Evolutionary conservation across 2,329 filamentous ascomycete species (phyloP).

Genomic region (Beauveria australis): DNA sequence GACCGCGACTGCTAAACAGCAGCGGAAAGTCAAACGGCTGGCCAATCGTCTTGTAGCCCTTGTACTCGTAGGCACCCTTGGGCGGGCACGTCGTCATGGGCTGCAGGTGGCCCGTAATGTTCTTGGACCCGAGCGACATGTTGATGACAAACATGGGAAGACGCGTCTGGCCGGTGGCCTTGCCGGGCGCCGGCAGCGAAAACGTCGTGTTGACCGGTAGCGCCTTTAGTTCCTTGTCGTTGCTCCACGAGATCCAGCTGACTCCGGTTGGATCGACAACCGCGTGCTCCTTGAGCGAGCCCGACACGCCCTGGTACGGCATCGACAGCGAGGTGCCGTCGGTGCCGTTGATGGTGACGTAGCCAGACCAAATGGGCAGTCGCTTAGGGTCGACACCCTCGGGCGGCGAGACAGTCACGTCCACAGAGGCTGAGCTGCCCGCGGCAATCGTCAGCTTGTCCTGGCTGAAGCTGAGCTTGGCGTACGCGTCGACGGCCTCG

Average conservation of each 20-base stretch:
- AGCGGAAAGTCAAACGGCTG: conserved; percentile 34
- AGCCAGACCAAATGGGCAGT: conserved; percentile 36
- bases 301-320: conserved; percentile 31
- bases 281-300: conserved; percentile 23
- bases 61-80: conserved; percentile 22
- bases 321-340: conserved; percentile 28
- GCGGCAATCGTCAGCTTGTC: conserved; percentile 35
- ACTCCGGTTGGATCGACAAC: conserved; percentile 25
- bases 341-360: conserved; percentile 30
- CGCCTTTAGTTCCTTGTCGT: conserved; percentile 20
- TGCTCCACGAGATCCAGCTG: conserved; percentile 28
- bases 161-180: conserved; percentile 20
- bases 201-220: conserved; percentile 31
- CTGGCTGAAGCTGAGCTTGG: conserved; percentile 34
- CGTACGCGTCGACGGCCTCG: conserved; percentile 31
- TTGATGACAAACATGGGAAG: conserved; percentile 33
- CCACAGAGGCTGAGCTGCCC: conserved; percentile 35
- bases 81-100: conserved; percentile 24
- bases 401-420: conserved; percentile 37
- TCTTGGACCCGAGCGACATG: conserved; percentile 37
- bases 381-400: conserved; percentile 21
- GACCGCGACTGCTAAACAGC: conserved; percentile 22
- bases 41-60: conserved; percentile 35
- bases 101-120: conserved; percentile 37
- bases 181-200: conserved; percentile 32